Evolutionary conservation across 129 eudicot genomes (phyloP).

Genomic region (Ambrosia trifida): DNA sequence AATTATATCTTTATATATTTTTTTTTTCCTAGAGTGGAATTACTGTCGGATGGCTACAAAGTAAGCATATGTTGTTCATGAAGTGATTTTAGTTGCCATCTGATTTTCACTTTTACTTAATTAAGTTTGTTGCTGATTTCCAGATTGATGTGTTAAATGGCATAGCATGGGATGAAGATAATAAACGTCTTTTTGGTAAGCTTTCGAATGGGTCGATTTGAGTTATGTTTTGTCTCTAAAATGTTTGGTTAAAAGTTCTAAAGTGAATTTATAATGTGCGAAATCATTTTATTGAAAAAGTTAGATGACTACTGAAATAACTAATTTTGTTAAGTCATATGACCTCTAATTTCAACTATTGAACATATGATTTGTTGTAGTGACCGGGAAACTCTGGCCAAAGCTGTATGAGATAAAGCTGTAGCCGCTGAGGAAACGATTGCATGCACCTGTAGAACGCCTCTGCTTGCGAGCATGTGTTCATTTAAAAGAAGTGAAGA

Average conservation of each 20-base stretch:
- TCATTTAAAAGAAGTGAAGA: slow-evolving; percentile 33
- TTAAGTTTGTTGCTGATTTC: no score
- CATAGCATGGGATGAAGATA: slow-evolving; percentile 87
- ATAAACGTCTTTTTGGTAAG: slow-evolving; percentile 75
- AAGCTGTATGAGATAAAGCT: slow-evolving; percentile 86
- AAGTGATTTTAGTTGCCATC: no score
- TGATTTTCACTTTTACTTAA: no score
- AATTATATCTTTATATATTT: no score
- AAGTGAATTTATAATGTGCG: no score
- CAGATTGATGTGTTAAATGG: slow-evolving; percentile 85
- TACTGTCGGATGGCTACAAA: no score
- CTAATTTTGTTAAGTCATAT: not conserved
- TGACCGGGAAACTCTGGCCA: slow-evolving; percentile 97
- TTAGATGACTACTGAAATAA: not conserved
- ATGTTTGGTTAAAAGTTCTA: no score
- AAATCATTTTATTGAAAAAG: not conserved
- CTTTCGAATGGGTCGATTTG: not conserved
- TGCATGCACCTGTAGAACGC: slow-evolving; percentile 45
- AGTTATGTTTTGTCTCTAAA: not conserved
- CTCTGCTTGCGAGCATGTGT: slow-evolving; percentile 52
- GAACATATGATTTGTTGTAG: slow-evolving; percentile 42
- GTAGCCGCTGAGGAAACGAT: slow-evolving; percentile 48
- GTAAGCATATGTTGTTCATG: no score
- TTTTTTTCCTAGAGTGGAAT: no score
- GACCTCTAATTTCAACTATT: not conserved